Percentiles rank a stretch among this genome's conserved stretches.
These are phyloP conservation scores for Breynia disticha DNA, from an alignment of 441 rosid species.

Conservation along the genomic window DNA sequence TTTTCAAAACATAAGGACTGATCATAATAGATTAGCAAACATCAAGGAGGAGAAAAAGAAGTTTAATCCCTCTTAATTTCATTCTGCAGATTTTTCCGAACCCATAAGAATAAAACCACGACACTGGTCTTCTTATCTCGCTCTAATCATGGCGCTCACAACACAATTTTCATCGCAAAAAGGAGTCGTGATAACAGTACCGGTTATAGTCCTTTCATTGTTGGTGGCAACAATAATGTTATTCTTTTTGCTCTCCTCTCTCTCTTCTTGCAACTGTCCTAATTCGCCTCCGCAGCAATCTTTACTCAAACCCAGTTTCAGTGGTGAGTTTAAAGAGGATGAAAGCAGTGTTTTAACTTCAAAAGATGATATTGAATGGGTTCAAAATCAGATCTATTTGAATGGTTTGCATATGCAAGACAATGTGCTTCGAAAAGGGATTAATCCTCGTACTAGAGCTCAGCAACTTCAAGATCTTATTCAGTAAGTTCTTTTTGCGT, in stretches of 20 bases:
- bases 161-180: neutral
- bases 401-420: slow-evolving; percentile 92
- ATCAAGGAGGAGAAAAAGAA: too few relatives aligned
- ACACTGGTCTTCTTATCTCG: too few relatives aligned
- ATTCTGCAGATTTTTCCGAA: too few relatives aligned
- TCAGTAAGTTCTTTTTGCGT: slow-evolving; percentile 29
- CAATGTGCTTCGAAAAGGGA: slow-evolving; percentile 85
- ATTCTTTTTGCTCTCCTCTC: slow-evolving; percentile 66
- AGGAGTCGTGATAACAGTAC: slow-evolving; percentile 13
- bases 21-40: too few relatives aligned
- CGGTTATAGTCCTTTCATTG: slow-evolving; percentile 53
- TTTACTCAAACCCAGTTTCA: slow-evolving; percentile 6
- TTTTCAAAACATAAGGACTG: too few relatives aligned
- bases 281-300: slow-evolving; percentile 5
- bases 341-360: slow-evolving; percentile 37
- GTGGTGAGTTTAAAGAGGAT: slow-evolving; percentile 7
- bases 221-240: slow-evolving; percentile 49
- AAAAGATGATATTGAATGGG: slow-evolving; percentile 64
- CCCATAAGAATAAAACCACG: too few relatives aligned
- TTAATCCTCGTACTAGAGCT: slow-evolving; percentile 87
- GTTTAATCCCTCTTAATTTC: too few relatives aligned
- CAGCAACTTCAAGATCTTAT: slow-evolving; percentile 81
- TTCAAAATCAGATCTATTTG: slow-evolving; percentile 66
- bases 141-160: neutral
- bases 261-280: slow-evolving; percentile 40